Evolutionary conservation across 2,329 filamentous ascomycete species (phyloP).

Genomic region (Meredithiella fracta): DNA sequence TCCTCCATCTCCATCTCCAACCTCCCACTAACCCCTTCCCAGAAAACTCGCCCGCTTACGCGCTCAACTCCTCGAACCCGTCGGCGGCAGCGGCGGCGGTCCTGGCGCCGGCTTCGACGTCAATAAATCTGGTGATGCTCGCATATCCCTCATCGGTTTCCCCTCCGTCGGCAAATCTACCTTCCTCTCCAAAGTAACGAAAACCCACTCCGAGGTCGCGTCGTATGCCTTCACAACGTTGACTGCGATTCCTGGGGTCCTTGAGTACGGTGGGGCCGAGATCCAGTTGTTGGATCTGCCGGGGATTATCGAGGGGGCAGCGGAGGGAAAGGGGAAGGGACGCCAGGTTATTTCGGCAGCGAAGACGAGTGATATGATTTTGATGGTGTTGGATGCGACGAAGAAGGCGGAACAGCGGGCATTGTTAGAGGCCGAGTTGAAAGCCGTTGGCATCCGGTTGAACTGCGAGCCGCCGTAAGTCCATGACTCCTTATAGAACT

Average conservation of each 20-base stretch:
- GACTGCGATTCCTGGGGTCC: slow-evolving; percentile 89
- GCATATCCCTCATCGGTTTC: slow-evolving; percentile 95
- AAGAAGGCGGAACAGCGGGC: slow-evolving; percentile 89
- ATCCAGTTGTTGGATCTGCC: slow-evolving; percentile 96
- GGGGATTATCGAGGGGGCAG: slow-evolving; percentile 92
- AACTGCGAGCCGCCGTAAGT: slow-evolving; percentile 79
- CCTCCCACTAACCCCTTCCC: slow-evolving; percentile 3
- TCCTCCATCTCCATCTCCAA: background rate
- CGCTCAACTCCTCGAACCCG: slow-evolving; percentile 85
- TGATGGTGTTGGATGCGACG: slow-evolving; percentile 94
- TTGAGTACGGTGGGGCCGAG: slow-evolving; percentile 94
- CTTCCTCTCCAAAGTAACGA: slow-evolving; percentile 96
- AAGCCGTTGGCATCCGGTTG: slow-evolving; percentile 84
- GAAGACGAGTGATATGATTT: slow-evolving; percentile 91
- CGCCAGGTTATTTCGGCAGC: slow-evolving; percentile 94
- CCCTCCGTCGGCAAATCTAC: slow-evolving; percentile 98
- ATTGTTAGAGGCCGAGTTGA: slow-evolving; percentile 76
- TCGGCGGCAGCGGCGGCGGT: slow-evolving; percentile 58
- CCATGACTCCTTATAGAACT: background rate
- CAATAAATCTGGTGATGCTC: slow-evolving; percentile 87
- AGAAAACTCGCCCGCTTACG: slow-evolving; percentile 92
- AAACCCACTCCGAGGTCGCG: slow-evolving; percentile 89
- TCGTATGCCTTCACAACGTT: slow-evolving; percentile 95
- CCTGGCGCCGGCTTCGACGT: slow-evolving; percentile 82
- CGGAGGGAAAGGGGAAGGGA: slow-evolving; percentile 89